These are phyloP conservation scores for Nicotiana rustica DNA, from an alignment of 305 asterid genomes.

Conservation along the genomic window DNA sequence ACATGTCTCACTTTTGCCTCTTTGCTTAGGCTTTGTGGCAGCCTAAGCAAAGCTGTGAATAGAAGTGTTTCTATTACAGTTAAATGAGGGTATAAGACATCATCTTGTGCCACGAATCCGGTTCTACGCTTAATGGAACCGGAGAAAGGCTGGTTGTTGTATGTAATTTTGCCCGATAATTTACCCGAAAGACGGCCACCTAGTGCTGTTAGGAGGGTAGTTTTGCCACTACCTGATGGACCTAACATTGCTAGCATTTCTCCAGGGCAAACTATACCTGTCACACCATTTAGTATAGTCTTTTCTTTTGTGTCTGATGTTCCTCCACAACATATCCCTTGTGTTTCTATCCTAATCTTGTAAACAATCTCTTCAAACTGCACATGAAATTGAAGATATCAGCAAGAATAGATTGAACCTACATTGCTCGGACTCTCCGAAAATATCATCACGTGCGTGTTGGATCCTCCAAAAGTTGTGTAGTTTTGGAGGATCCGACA, in stretches of 20 bases:
- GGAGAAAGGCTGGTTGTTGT: conserved; percentile 82
- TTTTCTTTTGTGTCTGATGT: conserved; percentile 58
- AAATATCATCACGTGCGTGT: neutral
- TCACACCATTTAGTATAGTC: conserved; percentile 84
- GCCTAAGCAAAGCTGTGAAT: conserved; percentile 84
- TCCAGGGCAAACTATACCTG: conserved; percentile 89
- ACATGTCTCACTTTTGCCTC: conserved; percentile 73
- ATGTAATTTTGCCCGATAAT: conserved; percentile 81
- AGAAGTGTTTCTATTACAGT: conserved; percentile 86
- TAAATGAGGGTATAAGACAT: conserved; percentile 79
- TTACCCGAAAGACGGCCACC: conserved; percentile 90
- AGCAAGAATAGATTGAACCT: neutral
- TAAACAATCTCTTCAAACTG: conserved; percentile 95
- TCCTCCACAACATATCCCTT: conserved; percentile 46
- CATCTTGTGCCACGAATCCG: conserved; percentile 92
- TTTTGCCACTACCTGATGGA: conserved; percentile 97
- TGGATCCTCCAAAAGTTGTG: neutral
- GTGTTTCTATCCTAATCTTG: conserved; percentile 62
- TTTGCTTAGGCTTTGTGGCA: conserved; percentile 62
- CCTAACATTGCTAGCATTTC: conserved; percentile 98
- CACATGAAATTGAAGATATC: conserved; percentile 15
- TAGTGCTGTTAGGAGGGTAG: conserved; percentile 92
- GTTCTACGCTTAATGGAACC: conserved; percentile 79
- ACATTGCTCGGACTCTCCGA: neutral
- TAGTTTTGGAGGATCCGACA: neutral